Evolutionary conservation across 305 asterid species (phyloP), one percentile per base, ranked within the genome.

Genomic region (Fraxinus platypoda): DNA sequence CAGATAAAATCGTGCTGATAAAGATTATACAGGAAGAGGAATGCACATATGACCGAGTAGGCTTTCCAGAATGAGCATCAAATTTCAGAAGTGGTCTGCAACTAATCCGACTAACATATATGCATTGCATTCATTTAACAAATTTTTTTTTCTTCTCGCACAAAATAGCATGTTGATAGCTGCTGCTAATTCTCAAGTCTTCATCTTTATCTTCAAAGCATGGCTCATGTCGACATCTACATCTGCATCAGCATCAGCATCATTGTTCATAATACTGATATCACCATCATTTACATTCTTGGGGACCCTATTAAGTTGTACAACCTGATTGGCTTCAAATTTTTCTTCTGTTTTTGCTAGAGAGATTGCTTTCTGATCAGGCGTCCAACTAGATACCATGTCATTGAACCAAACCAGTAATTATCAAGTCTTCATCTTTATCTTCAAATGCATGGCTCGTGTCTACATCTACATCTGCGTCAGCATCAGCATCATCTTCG

Each of bases 291-390:
- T 37, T 5, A 68, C 81, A 15, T 43, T n/a, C 11, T 9, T 21
- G 25, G 73, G 64, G 49, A 77, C 38, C 33, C 26, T 35, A 33
- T 81, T 77, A 70, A 38, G 77, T 23, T 87, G 87, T 35, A 85
- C 82, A n/a, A 89, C 86, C 74, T 80, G 82, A 62, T 86, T 74
- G 41, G 92, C 92, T 84, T 89, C 90, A 43, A 38, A 74, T 49
- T 87, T 83, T 80, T 89, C 92, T 75, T 89, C 92, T 4, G 98
- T 91, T 84, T 94, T 91, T 2, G 97, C 97, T 77, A 95, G 87
- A 37, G 98, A 95, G 95, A 81, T 94, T 57, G 99, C 94, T 84
- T 94, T 95, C 88, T 87, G 89, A 84, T 94, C 99, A 8, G 97
- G 97, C 78, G 87, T 73, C 9, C 97, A 91, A 49, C 89, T 80